Conservation (phyloP, 305 asterid species). For the Fraxinus baroniana region DNA sequence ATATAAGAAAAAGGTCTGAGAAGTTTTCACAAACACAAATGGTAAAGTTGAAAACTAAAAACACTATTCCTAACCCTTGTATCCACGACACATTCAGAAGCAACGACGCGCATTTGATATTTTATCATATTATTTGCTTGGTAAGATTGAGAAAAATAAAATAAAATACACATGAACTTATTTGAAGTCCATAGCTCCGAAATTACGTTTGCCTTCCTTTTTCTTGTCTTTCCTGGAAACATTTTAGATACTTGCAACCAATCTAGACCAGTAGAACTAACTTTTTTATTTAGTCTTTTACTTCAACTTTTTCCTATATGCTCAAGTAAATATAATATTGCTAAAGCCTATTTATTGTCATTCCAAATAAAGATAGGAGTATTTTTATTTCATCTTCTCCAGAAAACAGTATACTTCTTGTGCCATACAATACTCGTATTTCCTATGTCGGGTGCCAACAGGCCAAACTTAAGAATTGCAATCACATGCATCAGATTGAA, state of each 20-base stretch:
- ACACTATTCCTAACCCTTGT: not conserved
- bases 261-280: not conserved
- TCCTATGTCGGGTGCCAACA: not conserved
- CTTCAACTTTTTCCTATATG: not conserved
- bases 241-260: not conserved
- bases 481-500: slow-evolving; percentile 7
- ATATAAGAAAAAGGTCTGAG: not conserved
- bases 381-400: not conserved
- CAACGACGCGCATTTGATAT: not conserved
- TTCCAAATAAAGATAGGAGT: slow-evolving; percentile 11
- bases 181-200: not conserved
- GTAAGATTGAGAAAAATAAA: not conserved
- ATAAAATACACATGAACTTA: not conserved
- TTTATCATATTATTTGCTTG: not conserved
- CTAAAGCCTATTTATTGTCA: not conserved
- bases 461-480: not conserved
- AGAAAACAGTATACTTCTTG: not conserved
- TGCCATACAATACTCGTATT: slow-evolving; percentile 13
- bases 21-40: not conserved
- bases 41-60: not conserved
- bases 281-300: not conserved
- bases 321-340: not conserved
- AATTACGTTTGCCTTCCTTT: not conserved
- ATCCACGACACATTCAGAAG: not conserved
- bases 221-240: not conserved